These are phyloP conservation scores for Helichrysum umbraculigerum DNA, from an alignment of 129 eudicot species.

Conservation along the genomic window DNA sequence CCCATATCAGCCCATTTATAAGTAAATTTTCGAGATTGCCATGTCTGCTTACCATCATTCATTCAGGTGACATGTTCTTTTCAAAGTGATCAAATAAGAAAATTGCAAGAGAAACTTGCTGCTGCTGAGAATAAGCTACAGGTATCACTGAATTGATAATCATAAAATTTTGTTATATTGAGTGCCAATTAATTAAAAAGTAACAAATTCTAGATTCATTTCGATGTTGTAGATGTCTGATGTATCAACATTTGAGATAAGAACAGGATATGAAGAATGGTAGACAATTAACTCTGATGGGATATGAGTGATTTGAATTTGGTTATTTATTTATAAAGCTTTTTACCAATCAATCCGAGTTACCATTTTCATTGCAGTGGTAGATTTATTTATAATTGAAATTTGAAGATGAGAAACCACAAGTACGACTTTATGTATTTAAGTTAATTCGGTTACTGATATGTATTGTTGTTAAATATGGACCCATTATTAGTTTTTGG, in stretches of 20 bases:
- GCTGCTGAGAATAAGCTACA: constrained; percentile 64
- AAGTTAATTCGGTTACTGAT: no score
- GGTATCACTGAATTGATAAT: constrained; percentile 42
- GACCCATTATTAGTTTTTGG: no score
- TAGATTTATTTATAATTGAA: no score
- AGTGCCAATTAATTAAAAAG: background rate
- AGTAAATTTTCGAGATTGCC: background rate
- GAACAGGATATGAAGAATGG: constrained; percentile 75
- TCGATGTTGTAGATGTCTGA: constrained; percentile 60
- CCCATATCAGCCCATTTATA: background rate
- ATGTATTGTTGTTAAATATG: no score
- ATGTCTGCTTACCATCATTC: background rate
- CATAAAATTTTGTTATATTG: background rate
- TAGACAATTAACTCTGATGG: constrained; percentile 48
- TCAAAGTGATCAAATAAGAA: constrained; percentile 60
- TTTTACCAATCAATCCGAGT: no score
- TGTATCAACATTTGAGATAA: constrained; percentile 64
- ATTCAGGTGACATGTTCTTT: constrained; percentile 65
- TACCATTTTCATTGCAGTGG: no score
- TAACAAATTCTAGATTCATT: constrained; percentile 4
- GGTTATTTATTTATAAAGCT: no score
- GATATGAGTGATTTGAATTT: no score
- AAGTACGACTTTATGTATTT: no score
- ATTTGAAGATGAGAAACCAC: no score
- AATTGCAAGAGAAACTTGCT: no score